These are phyloP conservation scores for Hemisphaericaspora lyxosophila DNA, from an alignment of 1,139 yeast genomes.

Conservation along the genomic window DNA sequence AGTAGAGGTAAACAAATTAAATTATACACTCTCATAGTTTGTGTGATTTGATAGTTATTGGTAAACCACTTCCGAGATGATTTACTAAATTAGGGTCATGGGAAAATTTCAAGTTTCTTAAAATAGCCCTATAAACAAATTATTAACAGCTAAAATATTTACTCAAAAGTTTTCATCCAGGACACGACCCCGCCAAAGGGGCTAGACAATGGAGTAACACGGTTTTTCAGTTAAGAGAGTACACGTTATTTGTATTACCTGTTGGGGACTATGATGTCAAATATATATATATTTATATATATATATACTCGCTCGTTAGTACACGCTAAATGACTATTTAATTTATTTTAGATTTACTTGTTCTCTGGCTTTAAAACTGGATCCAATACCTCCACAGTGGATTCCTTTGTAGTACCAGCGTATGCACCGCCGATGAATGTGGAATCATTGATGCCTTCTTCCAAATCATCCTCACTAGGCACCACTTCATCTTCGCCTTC, in stretches of 20 bases:
- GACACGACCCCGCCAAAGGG: not conserved
- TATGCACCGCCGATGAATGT: not conserved
- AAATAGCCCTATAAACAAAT: not conserved
- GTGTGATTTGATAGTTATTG: not conserved
- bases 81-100: not conserved
- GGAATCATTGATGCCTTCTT: slow-evolving; percentile 5
- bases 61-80: not conserved
- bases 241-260: no score
- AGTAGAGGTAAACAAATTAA: not conserved
- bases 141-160: no score
- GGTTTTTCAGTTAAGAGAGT: no score
- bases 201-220: no score
- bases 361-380: slow-evolving; percentile 22
- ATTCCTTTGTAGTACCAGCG: slow-evolving; percentile 13
- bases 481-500: slow-evolving; percentile 16
- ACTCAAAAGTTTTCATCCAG: slow-evolving; percentile 1
- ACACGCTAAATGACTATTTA: not conserved
- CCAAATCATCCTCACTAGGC: slow-evolving; percentile 6
- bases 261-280: no score
- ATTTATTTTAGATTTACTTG: not conserved
- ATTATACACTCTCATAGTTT: not conserved
- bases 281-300: no score
- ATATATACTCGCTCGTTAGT: no score
- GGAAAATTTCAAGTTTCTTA: slow-evolving; percentile 1
- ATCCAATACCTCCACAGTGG: slow-evolving; percentile 19